Evolutionary conservation across 2,329 filamentous ascomycete genomes (phyloP), one percentile per base, ranked within the genome.

Genomic region (Ascochyta clinopodiicola): DNA sequence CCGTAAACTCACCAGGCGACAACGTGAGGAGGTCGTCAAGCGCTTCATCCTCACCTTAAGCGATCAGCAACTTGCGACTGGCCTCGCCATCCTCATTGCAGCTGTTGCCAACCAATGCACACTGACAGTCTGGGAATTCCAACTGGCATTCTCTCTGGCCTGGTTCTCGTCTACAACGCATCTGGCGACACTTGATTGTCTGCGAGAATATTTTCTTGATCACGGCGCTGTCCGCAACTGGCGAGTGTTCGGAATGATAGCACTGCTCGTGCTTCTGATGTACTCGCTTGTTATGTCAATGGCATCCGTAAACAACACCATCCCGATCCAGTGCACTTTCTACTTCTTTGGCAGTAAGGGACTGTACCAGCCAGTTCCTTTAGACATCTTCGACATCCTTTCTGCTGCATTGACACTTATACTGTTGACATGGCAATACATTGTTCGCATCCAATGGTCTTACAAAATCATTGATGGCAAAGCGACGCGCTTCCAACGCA

Each of bases 111-210:
- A 65, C 10, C 57, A 57, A 29, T 65, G 64, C 37, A 61, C 48
- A 1, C 38, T 69, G 4, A 56, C 63, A 4, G 49, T 56, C 2
- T 50, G 56, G 27, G 60, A 66, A 5, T 63, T 62, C 35, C 37
- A 54, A 24, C 49, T 67, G 19, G 59, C 54, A 3, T 52, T 60
- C n/a, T 43, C 56, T 10, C 51, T 67, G 8, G 64, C 66, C 13
- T 69, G 64, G 62, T 69, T 67, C 37, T 67, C 66, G 2, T 59
- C 59, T 4, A 67, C 63, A 3, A 68, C 63, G 2, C 66, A 68
- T 40, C 54, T 69, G 6, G 59, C 60, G 6, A 67, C 62, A 1
- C 56, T 68, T 2, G 58, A 59, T 15, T 51, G 57, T 5, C 43
- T 69, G 12, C 54, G 44, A 36, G 31, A 56, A 0, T 66, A 69